Base-by-base conservation (phyloP, 2,329 filamentous ascomycete species). In the Catunica adiposa region DNA sequence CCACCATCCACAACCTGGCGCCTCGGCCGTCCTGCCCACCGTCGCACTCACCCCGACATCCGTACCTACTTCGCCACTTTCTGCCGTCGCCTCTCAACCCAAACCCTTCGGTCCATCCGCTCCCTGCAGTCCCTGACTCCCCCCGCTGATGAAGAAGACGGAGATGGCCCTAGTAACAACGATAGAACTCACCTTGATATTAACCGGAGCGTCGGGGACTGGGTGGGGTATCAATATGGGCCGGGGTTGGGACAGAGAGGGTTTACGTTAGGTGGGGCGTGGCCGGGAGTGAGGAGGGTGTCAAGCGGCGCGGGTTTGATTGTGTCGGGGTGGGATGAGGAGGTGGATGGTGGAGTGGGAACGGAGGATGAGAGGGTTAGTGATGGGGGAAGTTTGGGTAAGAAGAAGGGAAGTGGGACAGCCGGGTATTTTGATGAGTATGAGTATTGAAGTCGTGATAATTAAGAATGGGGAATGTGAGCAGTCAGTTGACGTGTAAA, bases 151-250 rank as follows among this genome's bases (percentile, higher is more conserved):
- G 25, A 20, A 51, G 48, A 51, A 11, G 15, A 31, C n/a, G 25
- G 20, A 37, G 48, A 26, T 29, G 23, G 29, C 5, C n/a, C 23
- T 2, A 3, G 25, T 29, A 9, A n/a, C n/a, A n/a, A n/a, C n/a
- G n/a, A n/a, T n/a, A n/a, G n/a, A n/a, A n/a, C n/a, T n/a, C n/a
- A n/a, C n/a, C n/a, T n/a, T n/a, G n/a, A n/a, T n/a, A n/a, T n/a
- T n/a, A n/a, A 17, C 48, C 8, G 11, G 15, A 14, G 25, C 23
- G n/a, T 31, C n/a, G 48, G 6, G 20, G 23, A 31, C 15, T 26
- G 29, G 15, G 25, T 31, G n/a, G 50, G 25, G 31, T 56, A 56
- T 26, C 47, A 31, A 11, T 40, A 50, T 48, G 48, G 55, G 22
- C 40, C 51, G 22, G 55, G 55, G 4, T 52, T 56, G 23, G 51